Percentiles rank a stretch among this genome's conserved stretches.
These are phyloP conservation scores for Gracilaria caudata DNA, from an alignment of 23 red algal genomes.

Conservation along the genomic window DNA sequence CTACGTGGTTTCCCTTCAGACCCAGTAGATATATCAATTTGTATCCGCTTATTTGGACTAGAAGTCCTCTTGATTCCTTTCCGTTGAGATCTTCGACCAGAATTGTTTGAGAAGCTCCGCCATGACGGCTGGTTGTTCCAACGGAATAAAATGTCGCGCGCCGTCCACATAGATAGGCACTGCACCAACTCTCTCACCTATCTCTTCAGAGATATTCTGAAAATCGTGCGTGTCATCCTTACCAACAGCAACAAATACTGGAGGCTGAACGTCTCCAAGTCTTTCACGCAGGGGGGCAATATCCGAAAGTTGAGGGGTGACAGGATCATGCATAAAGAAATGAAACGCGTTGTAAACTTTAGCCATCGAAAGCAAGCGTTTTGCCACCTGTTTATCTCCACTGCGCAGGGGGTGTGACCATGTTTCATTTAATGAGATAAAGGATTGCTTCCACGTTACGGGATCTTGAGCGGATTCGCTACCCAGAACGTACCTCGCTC, in stretches of 20 bases:
- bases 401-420: slow-evolving; percentile 15
- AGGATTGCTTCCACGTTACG: slow-evolving; percentile 47
- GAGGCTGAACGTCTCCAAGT: slow-evolving; percentile 28
- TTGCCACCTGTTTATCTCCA: slow-evolving; percentile 38
- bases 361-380: slow-evolving; percentile 49
- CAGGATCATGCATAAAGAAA: slow-evolving; percentile 40
- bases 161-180: not conserved
- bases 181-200: slow-evolving; percentile 19
- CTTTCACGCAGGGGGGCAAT: slow-evolving; percentile 13
- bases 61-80: not conserved
- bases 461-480: slow-evolving; percentile 10
- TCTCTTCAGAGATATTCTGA: slow-evolving; percentile 46
- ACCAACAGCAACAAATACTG: slow-evolving; percentile 54
- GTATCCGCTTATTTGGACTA: too few species aligned
- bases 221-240: slow-evolving; percentile 53
- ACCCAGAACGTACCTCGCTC: slow-evolving; percentile 17
- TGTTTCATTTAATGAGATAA: slow-evolving; percentile 42
- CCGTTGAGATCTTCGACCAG: not conserved
- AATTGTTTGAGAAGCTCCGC: slow-evolving; percentile 4
- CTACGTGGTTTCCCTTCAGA: too few species aligned
- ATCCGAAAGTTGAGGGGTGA: slow-evolving; percentile 30
- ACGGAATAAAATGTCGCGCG: slow-evolving; percentile 1
- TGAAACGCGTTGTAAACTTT: slow-evolving; percentile 46
- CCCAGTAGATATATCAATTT: too few species aligned
- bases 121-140: not conserved